Evolutionary conservation across 768 basidiomycete species (phyloP).

Genomic region (Lactarius pseudohatsudake): DNA sequence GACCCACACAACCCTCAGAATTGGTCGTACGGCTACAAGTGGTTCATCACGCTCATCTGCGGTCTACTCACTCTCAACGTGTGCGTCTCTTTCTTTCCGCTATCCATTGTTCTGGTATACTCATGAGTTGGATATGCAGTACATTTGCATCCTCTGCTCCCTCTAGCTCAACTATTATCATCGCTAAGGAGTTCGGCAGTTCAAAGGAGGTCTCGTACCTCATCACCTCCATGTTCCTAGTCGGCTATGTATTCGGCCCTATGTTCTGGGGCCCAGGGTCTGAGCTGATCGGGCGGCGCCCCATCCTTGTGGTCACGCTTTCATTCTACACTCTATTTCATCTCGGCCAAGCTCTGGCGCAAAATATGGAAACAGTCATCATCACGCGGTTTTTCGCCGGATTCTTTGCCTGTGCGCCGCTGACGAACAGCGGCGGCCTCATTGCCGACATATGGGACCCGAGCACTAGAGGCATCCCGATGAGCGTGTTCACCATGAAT

Average conservation of each 20-base stretch:
- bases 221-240: constrained; percentile 25
- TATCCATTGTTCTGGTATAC: background rate
- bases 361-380: constrained; percentile 25
- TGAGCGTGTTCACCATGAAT: constrained; percentile 26
- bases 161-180: constrained; percentile 13
- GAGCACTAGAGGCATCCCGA: constrained; percentile 27
- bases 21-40: constrained; percentile 10
- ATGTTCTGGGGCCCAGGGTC: constrained; percentile 29
- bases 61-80: constrained; percentile 23
- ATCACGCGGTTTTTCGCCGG: constrained; percentile 31
- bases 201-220: constrained; percentile 29
- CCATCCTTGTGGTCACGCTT: background rate
- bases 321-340: constrained; percentile 6
- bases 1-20: constrained; percentile 23
- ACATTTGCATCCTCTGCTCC: constrained; percentile 33
- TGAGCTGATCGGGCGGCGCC: constrained; percentile 24
- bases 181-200: constrained; percentile 27
- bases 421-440: constrained; percentile 28
- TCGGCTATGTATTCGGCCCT: constrained; percentile 29
- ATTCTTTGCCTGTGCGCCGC: constrained; percentile 29
- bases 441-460: constrained; percentile 33
- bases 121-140: background rate
- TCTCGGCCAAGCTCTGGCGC: constrained; percentile 15
- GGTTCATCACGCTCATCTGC: constrained; percentile 19
- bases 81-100: constrained; percentile 11